Percentiles rank a stretch among this genome's conserved stretches.
phyloP scores from a whole-genome alignment of 306 rosid species.

The Pueraria montana region DNA sequence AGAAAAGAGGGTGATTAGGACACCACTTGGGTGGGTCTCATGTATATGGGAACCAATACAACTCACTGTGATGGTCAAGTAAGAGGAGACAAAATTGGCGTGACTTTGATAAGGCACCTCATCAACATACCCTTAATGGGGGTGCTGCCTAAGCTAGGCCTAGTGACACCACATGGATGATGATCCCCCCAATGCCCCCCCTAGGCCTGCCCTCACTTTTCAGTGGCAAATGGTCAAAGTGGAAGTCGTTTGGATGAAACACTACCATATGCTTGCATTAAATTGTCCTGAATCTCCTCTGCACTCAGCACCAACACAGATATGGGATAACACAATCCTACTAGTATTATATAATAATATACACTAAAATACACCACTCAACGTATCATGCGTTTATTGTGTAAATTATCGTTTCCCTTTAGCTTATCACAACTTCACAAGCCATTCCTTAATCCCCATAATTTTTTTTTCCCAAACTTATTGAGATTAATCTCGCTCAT shows the following conservation, averaged over 20 bases:
- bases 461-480: too few relatives aligned
- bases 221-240: slow-evolving; percentile 43
- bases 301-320: too few relatives aligned
- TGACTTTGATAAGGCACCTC: slow-evolving; percentile 42
- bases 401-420: too few relatives aligned
- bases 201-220: neutral
- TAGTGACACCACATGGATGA: slow-evolving; percentile 36
- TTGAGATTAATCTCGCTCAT: too few relatives aligned
- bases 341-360: too few relatives aligned
- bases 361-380: too few relatives aligned
- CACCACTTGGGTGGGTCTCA: slow-evolving; percentile 50
- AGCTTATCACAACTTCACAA: too few relatives aligned
- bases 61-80: slow-evolving; percentile 39
- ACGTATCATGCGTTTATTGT: too few relatives aligned
- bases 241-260: slow-evolving; percentile 48
- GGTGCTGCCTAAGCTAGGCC: slow-evolving; percentile 38
- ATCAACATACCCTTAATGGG: slow-evolving; percentile 42
- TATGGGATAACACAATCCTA: slow-evolving; percentile 3
- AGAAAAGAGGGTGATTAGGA: slow-evolving; percentile 50
- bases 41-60: slow-evolving; percentile 31
- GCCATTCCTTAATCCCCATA: too few relatives aligned
- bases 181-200: neutral
- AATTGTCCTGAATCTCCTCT: too few relatives aligned
- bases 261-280: slow-evolving; percentile 55
- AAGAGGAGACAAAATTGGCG: slow-evolving; percentile 43